Evolutionary conservation across 2,329 filamentous ascomycete species (phyloP), one percentile per base, ranked within the genome.

Genomic region (Emergomyces orientalis): DNA sequence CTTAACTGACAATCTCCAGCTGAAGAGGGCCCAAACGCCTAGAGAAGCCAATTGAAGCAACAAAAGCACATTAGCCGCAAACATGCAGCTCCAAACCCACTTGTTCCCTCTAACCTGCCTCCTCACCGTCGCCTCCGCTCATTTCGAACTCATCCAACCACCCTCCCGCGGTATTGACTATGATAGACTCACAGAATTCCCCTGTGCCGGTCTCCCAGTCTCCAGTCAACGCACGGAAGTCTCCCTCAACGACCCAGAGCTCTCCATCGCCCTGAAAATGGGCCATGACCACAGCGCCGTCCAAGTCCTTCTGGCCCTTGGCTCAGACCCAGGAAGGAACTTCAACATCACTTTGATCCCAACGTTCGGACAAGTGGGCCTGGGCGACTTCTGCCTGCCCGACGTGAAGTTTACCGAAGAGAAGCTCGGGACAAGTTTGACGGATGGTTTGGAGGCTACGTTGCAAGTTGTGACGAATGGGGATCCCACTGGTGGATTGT

Each of bases 341-440:
- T 91, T 87, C 81, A 90, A 88, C 79, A 81, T 87, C 73, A 83
- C 86, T 41, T 79, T 91, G 34, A 82, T 85, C 1, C 84, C 83
- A 2, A 75, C 83, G 79, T 76, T 84, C 78, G 75, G 86, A 79
- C 77, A 83, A 74, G 70, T 85, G 76, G 74, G 88, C 70, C 74
- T 82, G 22, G 86, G 88, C 56, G 79, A 81, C 56, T 85, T 91
- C 70, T 92, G 88, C 75, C 69, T 91, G 14, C 82, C 85, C 9
- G 74, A 80, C 65, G 76, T 91, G 17, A 71, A 75, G 37, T 74
- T 76, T 7, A 66, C 68, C 41, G 62, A 69, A 55, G 62, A 67
- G 2, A 32, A 66, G 6, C 62, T 75, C 14, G 77, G 76, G 6
- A 66, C 84, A 30, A 78, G 79, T 58, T 74, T 86, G 45, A 72